A percentile compares a stretch with the other conserved stretches of the same genome.
These are phyloP conservation scores for Ceratobasidium sp. DNA, from an alignment of 1,284 basidiomycete genomes.

Conservation along the genomic window DNA sequence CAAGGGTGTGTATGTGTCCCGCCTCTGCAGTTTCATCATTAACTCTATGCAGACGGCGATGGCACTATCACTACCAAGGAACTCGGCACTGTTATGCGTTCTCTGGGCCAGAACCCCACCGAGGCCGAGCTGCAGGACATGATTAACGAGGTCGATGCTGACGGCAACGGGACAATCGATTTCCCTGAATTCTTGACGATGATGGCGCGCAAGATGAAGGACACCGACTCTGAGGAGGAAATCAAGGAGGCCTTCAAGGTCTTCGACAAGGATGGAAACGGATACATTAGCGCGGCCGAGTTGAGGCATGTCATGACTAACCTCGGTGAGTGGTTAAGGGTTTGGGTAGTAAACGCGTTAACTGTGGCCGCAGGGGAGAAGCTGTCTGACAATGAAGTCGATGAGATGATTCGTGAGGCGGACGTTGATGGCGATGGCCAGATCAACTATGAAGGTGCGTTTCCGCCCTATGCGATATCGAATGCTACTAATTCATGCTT, in stretches of 20 bases:
- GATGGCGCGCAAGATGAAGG: conserved; percentile 94
- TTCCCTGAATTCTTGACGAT: conserved; percentile 95
- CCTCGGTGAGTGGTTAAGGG: conserved; percentile 66
- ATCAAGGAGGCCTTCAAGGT: conserved; percentile 72
- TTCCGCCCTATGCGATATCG: not conserved
- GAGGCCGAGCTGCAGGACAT: conserved; percentile 96
- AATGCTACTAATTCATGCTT: conserved; percentile 6
- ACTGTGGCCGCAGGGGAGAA: conserved; percentile 73
- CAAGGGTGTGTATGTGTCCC: conserved; percentile 65
- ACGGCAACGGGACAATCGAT: conserved; percentile 88
- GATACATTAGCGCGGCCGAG: conserved; percentile 67
- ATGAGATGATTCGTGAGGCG: conserved; percentile 99
- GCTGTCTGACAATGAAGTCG: conserved; percentile 89
- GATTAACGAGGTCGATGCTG: conserved; percentile 60
- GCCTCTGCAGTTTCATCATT: conserved; percentile 4
- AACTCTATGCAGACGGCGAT: conserved; percentile 75
- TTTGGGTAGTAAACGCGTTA: conserved; percentile 40
- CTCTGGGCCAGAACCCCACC: conserved; percentile 94
- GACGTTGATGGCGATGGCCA: conserved; percentile 95
- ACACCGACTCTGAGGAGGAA: conserved; percentile 81
- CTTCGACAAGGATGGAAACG: conserved; percentile 70
- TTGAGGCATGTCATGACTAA: conserved; percentile 93
- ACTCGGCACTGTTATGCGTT: conserved; percentile 97
- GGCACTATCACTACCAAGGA: conserved; percentile 96
- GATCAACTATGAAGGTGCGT: conserved; percentile 82